Evolutionary conservation across 2,329 filamentous ascomycete species (phyloP), one percentile per base, ranked within the genome.

Genomic region (Phoma sp.): DNA sequence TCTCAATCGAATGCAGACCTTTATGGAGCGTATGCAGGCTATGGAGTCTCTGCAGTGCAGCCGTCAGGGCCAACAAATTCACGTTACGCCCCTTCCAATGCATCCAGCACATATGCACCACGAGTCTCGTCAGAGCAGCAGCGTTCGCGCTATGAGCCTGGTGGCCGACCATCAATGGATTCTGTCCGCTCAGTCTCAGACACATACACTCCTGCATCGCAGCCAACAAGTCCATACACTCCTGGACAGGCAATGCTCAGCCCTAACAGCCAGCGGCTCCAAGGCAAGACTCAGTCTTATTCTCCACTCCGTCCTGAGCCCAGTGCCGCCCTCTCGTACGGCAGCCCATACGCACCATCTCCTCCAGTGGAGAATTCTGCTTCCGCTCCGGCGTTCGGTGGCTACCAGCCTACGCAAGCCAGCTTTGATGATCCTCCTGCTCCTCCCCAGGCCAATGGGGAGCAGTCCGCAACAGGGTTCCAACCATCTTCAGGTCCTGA

Each of bases 1-100:
- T 95, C 90, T 4, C 82, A 80, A 13, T 85, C 83, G 4, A 86
- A 83, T 64, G 86, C 91, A 40, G 93, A 97, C 62, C 76, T 90
- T 5, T 96, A 95, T 69, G 87, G 87, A 9, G 77, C 80, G 4
- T 85, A 93, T 69, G 86, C 86, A 25, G 77, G 80, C 9, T 85
- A 83, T 56, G 75, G 73, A 13, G 68, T 63, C 2, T 69, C 65
- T 23, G 23, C 58, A 27, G 29, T 56, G 25, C 57, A 67, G 13
- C 64, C 54, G 44, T 39, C 66, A 9, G 62, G 65, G 18, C 56
- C 70, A 32, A 47, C 62, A n/a, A 75, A 72, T 41, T 76, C 74
- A 10, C 67, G 68, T 55, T 77, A 77, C 61, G 74, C 75, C 35
- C 75, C 75, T 6, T 66, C 69, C 3, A 72, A 59, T 30, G 47